A percentile compares a stretch with the other conserved stretches of the same genome.
phyloP scores from a whole-genome alignment of 257 asterid genomes.

The Solanum habrochaites region DNA sequence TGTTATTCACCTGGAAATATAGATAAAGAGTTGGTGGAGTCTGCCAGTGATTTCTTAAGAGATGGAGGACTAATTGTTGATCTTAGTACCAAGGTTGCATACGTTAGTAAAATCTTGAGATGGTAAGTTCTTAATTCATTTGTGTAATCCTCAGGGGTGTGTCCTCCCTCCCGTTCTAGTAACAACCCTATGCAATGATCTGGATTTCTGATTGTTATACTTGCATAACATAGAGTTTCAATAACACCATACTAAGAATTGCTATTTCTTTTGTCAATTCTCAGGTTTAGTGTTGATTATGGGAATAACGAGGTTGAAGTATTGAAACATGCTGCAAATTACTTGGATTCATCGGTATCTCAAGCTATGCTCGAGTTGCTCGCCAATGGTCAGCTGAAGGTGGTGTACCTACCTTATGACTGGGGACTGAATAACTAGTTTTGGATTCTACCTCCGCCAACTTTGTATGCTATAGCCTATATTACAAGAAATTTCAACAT shows the following conservation, averaged over 20 bases:
- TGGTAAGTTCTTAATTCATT: conserved; percentile 32
- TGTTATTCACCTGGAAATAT: conserved; percentile 75
- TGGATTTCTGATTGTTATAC: background rate
- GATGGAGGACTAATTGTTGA: conserved; percentile 56
- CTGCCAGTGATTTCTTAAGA: conserved; percentile 51
- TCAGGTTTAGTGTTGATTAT: conserved; percentile 73
- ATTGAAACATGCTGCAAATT: conserved; percentile 73
- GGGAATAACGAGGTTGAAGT: conserved; percentile 79
- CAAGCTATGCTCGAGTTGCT: conserved; percentile 62
- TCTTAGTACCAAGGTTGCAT: conserved; percentile 35
- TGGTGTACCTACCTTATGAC: conserved; percentile 50
- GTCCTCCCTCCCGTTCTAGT: background rate
- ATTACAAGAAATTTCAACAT: background rate
- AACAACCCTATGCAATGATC: background rate
- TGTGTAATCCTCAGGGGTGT: background rate
- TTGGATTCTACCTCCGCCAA: background rate
- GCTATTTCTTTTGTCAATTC: background rate
- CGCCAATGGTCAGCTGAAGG: conserved; percentile 45
- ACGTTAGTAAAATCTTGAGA: conserved; percentile 43
- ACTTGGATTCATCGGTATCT: conserved; percentile 39
- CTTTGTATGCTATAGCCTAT: background rate
- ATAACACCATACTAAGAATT: background rate
- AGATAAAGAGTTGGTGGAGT: conserved; percentile 63
- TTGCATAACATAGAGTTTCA: background rate
- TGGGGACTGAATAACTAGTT: conserved; percentile 70